A percentile compares a stretch with the other conserved stretches of the same genome.
These are phyloP conservation scores for Cryptococcus jaspeensis DNA, from an alignment of 1,284 basidiomycete species.

Conservation along the genomic window DNA sequence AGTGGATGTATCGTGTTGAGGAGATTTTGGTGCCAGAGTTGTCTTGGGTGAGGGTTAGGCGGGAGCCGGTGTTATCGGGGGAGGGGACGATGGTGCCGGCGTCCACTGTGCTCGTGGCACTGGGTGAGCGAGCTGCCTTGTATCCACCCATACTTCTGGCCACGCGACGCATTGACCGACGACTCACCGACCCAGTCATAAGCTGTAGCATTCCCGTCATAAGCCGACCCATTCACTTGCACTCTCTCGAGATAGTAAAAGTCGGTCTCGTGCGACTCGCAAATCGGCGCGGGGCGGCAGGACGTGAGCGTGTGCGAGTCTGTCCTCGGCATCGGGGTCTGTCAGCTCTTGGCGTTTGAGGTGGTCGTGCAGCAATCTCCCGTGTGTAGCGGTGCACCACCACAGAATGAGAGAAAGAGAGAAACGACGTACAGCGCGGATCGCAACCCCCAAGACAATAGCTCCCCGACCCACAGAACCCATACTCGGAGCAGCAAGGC, in stretches of 20 bases:
- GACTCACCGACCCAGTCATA: conserved; percentile 54
- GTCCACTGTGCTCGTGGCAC: conserved; percentile 58
- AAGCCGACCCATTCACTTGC: conserved; percentile 58
- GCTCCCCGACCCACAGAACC: conserved; percentile 64
- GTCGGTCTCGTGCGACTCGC: conserved; percentile 63
- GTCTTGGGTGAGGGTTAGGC: conserved; percentile 63
- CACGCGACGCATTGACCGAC: background rate
- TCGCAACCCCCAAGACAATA: conserved; percentile 81
- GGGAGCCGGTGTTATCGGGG: conserved; percentile 57
- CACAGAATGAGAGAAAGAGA: background rate
- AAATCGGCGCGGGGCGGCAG: conserved; percentile 70
- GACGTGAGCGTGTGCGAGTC: conserved; percentile 62
- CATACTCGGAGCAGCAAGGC: conserved; percentile 75
- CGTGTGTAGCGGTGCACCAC: too few species aligned
- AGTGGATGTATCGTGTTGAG: conserved; percentile 75
- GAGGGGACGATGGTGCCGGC: conserved; percentile 65
- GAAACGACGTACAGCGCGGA: conserved; percentile 56
- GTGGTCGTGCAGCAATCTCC: too few species aligned
- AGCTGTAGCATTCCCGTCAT: conserved; percentile 68
- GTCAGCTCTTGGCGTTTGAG: too few species aligned
- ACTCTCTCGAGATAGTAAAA: conserved; percentile 68
- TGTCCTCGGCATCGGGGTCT: conserved; percentile 9
- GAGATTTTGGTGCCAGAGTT: conserved; percentile 72
- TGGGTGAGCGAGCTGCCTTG: too few species aligned
- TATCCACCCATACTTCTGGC: too few species aligned